phyloP scores from a whole-genome alignment of 306 rosid species.

The Cucumis cinereus region DNA sequence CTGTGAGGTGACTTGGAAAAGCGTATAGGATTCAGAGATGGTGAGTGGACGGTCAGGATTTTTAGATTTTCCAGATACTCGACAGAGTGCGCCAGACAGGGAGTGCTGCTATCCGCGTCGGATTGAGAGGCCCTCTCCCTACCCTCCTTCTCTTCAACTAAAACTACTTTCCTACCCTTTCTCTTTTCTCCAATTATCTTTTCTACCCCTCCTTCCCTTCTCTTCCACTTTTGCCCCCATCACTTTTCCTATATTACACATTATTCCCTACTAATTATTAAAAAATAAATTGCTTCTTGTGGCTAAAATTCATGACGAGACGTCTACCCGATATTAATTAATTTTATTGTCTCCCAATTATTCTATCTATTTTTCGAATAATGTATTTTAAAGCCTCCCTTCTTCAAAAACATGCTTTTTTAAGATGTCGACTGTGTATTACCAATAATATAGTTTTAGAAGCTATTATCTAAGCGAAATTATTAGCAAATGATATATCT shows the following conservation, averaged over 20 bases:
- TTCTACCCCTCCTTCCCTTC: not conserved
- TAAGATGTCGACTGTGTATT: not conserved
- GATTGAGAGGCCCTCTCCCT: not conserved
- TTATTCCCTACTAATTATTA: not conserved
- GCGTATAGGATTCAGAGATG: constrained; percentile 1
- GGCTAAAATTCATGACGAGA: not conserved
- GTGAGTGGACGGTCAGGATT: constrained; percentile 5
- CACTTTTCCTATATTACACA: not conserved
- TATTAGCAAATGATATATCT: not conserved
- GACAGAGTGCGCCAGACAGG: constrained; percentile 8
- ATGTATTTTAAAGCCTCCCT: not conserved
- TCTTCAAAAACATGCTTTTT: not conserved
- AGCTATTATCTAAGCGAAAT: not conserved
- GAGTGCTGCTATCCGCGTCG: constrained; percentile 11
- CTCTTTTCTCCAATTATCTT: not conserved
- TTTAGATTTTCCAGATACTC: not conserved
- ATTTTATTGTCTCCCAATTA: not conserved
- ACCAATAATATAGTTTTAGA: not conserved
- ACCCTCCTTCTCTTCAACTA: not conserved
- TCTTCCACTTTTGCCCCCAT: not conserved
- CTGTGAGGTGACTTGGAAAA: constrained; percentile 8
- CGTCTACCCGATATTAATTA: not conserved
- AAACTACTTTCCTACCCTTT: not conserved
- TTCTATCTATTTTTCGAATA: not conserved
- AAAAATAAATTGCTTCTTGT: not conserved